Conservation (phyloP, 2,329 filamentous ascomycete genomes). For the Didymella keratinophila region DNA sequence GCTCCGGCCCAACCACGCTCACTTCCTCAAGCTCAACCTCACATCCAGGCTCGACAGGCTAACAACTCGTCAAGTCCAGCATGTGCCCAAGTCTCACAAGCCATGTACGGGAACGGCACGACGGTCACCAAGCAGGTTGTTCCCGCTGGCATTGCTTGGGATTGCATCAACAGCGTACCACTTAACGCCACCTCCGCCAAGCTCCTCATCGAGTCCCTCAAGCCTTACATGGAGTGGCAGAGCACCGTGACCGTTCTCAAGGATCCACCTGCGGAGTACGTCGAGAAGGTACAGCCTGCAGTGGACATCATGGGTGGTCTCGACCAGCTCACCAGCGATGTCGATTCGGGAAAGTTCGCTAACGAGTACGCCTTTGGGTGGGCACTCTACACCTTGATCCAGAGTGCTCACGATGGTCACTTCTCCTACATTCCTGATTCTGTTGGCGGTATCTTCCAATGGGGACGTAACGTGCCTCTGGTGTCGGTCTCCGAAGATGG, state of each 20-base stretch:
- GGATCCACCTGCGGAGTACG: conserved; percentile 56
- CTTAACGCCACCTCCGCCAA: conserved; percentile 54
- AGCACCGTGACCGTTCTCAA: conserved; percentile 55
- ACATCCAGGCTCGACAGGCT: conserved; percentile 33
- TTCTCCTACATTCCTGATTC: conserved; percentile 64
- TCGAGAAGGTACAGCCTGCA: conserved; percentile 54
- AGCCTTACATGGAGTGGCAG: conserved; percentile 58
- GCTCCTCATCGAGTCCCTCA: conserved; percentile 50
- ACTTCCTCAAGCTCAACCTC: conserved; percentile 25
- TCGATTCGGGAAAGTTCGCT: conserved; percentile 48
- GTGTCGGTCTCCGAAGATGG: conserved; percentile 70
- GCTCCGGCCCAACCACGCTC: conserved; percentile 23
- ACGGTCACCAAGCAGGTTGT: conserved; percentile 36
- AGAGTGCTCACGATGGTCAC: conserved; percentile 70
- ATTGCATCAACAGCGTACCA: conserved; percentile 56
- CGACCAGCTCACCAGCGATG: conserved; percentile 50
- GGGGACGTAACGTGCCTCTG: conserved; percentile 57
- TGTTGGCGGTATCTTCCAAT: conserved; percentile 61
- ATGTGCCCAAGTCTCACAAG: conserved; percentile 46
- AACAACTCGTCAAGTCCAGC: conserved; percentile 34
- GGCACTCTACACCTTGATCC: conserved; percentile 63
- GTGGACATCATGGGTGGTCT: conserved; percentile 55
- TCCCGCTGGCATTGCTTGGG: conserved; percentile 55
- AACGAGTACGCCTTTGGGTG: conserved; percentile 57
- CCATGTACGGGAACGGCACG: conserved; percentile 35